Base-by-base conservation (phyloP, 441 rosid species). In the Gossypium aridum region DNA sequence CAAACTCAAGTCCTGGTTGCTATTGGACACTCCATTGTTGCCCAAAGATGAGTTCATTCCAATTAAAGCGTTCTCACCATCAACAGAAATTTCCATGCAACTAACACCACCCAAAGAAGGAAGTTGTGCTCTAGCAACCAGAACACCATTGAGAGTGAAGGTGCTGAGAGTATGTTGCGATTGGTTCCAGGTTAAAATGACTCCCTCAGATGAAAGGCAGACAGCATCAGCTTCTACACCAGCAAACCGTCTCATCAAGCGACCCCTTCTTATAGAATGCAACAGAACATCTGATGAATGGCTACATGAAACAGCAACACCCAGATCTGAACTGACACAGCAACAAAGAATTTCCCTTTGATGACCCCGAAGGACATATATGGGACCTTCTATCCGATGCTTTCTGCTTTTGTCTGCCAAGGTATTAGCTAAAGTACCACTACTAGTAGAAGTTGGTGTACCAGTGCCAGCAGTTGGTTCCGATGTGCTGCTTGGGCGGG, bases 311-410 rank as follows among this genome's bases (percentile, higher is more conserved):
- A 90, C 96, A 75, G 86, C 89, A 61, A 94, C 80, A 71, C 99
- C 98, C 28, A 90, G 89, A 84, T 92, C 98, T 26, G 98, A 92
- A 85, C 89, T 94, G 74, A 94, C 89, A 75, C 94, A 92, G 79
- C 98, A 94, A 80, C 85, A 84, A 43, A 86, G 79, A 80, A 96
- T 78, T 73, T 94, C 97, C 76, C 83, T 79, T 56, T 78, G 90
- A 65, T 96, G 98, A 53, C 99, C 98, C 65, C 96, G 93, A 25
- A 96, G 92, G 73, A 92, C 96, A 80, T 94, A 98, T 76, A 94
- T 77, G 2, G 98, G 98, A 80, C 99, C 99, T 85, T 96, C 98
- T 78, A 96, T 81, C n/a, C 85, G 88, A 59, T 76, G 85, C 64
- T 81, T 89, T 82, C 91, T 86, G 80, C 79, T 80, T 81, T 83